Base-by-base conservation (phyloP, 2,329 filamentous ascomycete species). In the Penicillium hordei region DNA sequence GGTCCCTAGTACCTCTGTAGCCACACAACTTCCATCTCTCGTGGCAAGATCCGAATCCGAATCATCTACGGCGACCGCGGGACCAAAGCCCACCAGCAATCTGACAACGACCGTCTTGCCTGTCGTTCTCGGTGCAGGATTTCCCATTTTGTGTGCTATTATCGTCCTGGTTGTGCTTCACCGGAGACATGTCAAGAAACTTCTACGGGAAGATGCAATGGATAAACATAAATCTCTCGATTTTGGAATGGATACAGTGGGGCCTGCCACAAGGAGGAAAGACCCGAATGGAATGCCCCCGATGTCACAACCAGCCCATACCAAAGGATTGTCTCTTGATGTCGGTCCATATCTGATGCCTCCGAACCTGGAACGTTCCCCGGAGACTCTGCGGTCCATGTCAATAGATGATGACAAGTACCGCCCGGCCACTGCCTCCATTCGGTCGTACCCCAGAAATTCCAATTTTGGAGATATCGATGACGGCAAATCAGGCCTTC, bases 321-420 rank as follows among this genome's bases (percentile, higher is more conserved):
- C 67, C 49, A 80, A 82, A 42, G 83, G 83, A 15, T 65, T 87
- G 61, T 87, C 85, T 17, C 73, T 87, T 67, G 83, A 86, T 61
- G 86, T 85, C 34, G 94, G 88, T 67, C 94, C 94, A 2, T 99
- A 97, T 72, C 83, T 99, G n/a, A 82, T 97, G n/a, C 93, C 94
- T 5, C 90, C 90, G 1, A 87, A 86, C 54, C 71, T 93, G 21
- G 86, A 94, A 42, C 82, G 85, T 69, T 97, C 93, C 1, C 85
- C 86, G 44, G 92, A 96, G 65, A 97, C 93, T 5, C 81, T 97
- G 61, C 87, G 93, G 73, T 95, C 92, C 3, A 81, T 97, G 63
- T 90, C 88, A 2, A 83, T 93, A 64, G 84, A 87, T 53, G 89
- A 95, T 67, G 93, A 97, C 73, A 93, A 92, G 36, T 97, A 97